Evolutionary conservation across 1,284 basidiomycete genomes (phyloP), one percentile per base, ranked within the genome.

Genomic region (Apiotrichum veenhuisii): DNA sequence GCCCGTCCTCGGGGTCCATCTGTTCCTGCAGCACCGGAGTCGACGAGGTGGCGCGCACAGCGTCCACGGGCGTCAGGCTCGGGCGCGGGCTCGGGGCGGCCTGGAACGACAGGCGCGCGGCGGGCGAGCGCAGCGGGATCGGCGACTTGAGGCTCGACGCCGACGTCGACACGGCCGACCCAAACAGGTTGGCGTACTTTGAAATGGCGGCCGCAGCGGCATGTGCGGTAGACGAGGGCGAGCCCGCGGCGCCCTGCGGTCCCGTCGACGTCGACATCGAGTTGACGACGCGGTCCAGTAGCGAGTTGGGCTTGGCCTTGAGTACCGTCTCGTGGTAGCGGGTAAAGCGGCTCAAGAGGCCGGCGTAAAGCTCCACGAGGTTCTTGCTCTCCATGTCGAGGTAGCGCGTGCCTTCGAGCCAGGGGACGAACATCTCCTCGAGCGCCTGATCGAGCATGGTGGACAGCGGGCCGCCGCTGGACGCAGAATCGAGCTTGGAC

Each of bases 351-450:
- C 81, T 77, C 36, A 98, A 80, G 62, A 90, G 83, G 18, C 80
- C 82, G 2, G 86, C 84, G 69, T 95, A 98, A 8, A 98, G 81
- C 53, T 89, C 85, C 0, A 86, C 85, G 48, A 98, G 75, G 70
- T 87, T 92, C 74, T 87, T 90, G 66, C 85, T 89, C 79, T 99
- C 96, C 36, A 85, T 84, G 69, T 98, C 96, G 5, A 98, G 82
- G 71, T 98, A 98, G 58, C 92, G 82, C 55, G 86, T 85, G 2
- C 90, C 91, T 75, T 96, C 94, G 7, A 88, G 88, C 73, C 96
- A 98, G 2, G 91, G 91, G 25, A 94, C 85, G 65, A 98, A 98
- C 18, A 98, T 83, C 72, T 98, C 96, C 64, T 98, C 96, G 82
- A 98, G 87, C 1, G 91, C 88, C 33, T 86, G 87, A 73, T 98